Base-by-base conservation (phyloP, 371 early-diverging fungal species). In the Sporodiniella umbellata region DNA sequence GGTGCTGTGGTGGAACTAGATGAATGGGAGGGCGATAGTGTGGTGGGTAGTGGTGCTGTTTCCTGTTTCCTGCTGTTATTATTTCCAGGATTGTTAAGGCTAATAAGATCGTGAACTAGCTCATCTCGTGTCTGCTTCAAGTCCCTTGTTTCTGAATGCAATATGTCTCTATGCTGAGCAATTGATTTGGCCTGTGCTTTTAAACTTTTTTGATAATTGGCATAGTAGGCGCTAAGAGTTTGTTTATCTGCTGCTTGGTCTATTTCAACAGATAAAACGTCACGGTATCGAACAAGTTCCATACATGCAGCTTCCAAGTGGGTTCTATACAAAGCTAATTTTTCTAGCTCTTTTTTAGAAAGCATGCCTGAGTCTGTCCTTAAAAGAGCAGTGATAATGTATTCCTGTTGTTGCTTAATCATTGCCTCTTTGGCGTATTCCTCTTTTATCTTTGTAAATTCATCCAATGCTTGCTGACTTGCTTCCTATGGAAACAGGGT, bases 31-130 rank as follows among this genome's bases (percentile, higher is more conserved):
- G 51, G 50, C 10, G 33, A 33, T 15, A 42, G 21, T 4, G 21
- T 15, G 2, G 25, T 39, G 11, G 35, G 30, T 25, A 24, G 31
- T 8, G 14, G 22, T 6, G 33, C 22, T 5, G 45, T 17, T 17
- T n/a, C n/a, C n/a, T n/a, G n/a, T n/a, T n/a, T n/a, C 50, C 54
- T 42, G 70, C 72, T 21, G 64, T 53, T 37, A 10, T 10, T 28
- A 10, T 4, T 28, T 28, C 30, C 30, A 51, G 79, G 78, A 61
- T 79, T 83, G 28, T 75, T 78, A 11, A 80, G 53, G 30, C 75
- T 67, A 17, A 78, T 68, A 64, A 78, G 76, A 48, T 38, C 53
- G 47, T 28, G 48, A 39, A 42, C 23, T 30, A 33, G 42, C 31
- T 51, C 43, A 30, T 48, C 49, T 53, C 12, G 53, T 33, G 17